Conservation (phyloP, 2,329 filamentous ascomycete species). For the Dactylellina haptotyla region DNA sequence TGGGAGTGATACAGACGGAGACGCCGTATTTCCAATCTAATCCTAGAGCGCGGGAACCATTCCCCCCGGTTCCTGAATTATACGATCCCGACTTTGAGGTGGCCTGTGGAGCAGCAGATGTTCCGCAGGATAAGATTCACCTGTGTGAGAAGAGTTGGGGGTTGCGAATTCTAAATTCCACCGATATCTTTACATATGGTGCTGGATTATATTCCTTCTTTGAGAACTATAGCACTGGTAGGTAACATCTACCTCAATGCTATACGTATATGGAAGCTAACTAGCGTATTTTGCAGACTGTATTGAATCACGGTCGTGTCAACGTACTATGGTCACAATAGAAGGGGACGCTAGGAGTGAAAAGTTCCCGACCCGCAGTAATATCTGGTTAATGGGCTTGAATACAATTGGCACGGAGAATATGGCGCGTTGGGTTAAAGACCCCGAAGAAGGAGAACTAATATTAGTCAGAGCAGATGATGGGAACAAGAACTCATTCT, state of each 20-base stretch:
- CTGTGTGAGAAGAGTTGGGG: slow-evolving; percentile 59
- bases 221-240: slow-evolving; percentile 56
- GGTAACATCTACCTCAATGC: not conserved
- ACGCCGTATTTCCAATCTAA: slow-evolving; percentile 73
- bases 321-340: slow-evolving; percentile 47
- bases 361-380: slow-evolving; percentile 21
- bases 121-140: slow-evolving; percentile 58
- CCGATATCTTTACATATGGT: slow-evolving; percentile 60
- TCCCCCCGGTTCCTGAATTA: slow-evolving; percentile 58
- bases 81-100: slow-evolving; percentile 56
- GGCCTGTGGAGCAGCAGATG: not conserved
- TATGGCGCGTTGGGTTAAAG: slow-evolving; percentile 29
- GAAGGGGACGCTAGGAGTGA: slow-evolving; percentile 34
- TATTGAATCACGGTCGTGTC: slow-evolving; percentile 51
- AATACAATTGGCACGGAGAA: slow-evolving; percentile 47
- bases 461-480: slow-evolving; percentile 31
- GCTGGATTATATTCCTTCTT: slow-evolving; percentile 61
- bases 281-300: slow-evolving; percentile 46
- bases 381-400: slow-evolving; percentile 51
- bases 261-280: not conserved
- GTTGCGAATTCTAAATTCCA: slow-evolving; percentile 56
- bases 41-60: slow-evolving; percentile 62
- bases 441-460: slow-evolving; percentile 12
- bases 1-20: slow-evolving; percentile 86
- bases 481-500: slow-evolving; percentile 34